Percentiles rank a stretch among this genome's conserved stretches.
phyloP scores from a whole-genome alignment of 345 rosid genomes.

The Eucalyptus guilfoylei region DNA sequence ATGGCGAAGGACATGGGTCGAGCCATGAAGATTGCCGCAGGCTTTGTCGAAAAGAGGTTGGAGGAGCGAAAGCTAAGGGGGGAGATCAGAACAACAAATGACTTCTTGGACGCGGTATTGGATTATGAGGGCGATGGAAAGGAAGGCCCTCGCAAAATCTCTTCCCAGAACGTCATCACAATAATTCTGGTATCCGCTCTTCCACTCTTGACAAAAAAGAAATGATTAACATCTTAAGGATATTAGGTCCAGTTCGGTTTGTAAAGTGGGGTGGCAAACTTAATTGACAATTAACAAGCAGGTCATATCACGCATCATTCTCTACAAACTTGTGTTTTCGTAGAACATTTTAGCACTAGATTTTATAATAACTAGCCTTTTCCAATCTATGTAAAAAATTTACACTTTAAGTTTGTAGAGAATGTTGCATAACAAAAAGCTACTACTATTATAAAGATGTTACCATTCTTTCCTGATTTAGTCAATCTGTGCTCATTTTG shows the following conservation, averaged over 20 bases:
- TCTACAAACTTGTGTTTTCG: neutral
- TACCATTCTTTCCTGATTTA: no score
- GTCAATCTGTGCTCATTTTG: no score
- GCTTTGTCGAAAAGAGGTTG: neutral
- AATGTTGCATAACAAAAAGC: no score
- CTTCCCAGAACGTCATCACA: neutral
- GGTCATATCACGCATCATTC: neutral
- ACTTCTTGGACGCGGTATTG: neutral
- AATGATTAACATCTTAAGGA: neutral
- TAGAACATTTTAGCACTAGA: neutral
- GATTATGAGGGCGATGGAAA: neutral
- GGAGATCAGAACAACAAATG: neutral
- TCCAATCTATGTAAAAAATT: no score
- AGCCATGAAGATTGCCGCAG: neutral
- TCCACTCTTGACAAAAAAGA: neutral
- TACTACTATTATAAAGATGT: no score
- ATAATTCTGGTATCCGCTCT: neutral
- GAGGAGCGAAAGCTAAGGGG: neutral
- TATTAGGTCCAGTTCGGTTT: neutral
- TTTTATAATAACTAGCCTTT: no score
- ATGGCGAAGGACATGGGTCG: neutral
- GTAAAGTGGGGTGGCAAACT: neutral
- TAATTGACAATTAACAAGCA: neutral
- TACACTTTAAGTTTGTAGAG: no score
- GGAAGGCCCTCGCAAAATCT: neutral